Evolutionary conservation across 106 monocot genomes (phyloP).

Genomic region (Agapanthus africanus): DNA sequence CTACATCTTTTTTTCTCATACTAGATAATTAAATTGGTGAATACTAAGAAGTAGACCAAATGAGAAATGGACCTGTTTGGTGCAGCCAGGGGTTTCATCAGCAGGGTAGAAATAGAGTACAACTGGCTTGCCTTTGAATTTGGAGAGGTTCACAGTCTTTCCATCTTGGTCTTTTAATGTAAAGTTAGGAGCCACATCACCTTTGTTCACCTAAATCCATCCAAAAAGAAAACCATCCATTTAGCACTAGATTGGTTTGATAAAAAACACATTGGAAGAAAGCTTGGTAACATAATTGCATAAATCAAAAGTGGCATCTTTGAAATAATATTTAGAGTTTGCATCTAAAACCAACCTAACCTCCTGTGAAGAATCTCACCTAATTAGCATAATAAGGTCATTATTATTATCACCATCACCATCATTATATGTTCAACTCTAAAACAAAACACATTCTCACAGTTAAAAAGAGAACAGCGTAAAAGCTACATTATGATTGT

Average conservation of each 20-base stretch:
- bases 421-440: too few relatives aligned
- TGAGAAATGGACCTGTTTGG: constrained; percentile 55
- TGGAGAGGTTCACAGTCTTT: constrained; percentile 56
- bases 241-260: background rate
- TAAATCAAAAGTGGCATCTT: background rate
- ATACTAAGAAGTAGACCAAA: too few relatives aligned
- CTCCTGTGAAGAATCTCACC: background rate
- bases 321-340: background rate
- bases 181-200: constrained; percentile 50
- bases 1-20: too few relatives aligned
- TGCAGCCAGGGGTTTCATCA: constrained; percentile 92
- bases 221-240: constrained; percentile 1
- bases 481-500: too few relatives aligned
- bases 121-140: constrained; percentile 79
- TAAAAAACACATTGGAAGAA: background rate
- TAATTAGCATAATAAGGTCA: background rate
- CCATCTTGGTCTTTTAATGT: constrained; percentile 85
- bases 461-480: too few relatives aligned
- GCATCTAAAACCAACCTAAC: background rate
- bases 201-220: constrained; percentile 54
- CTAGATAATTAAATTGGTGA: too few relatives aligned
- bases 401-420: too few relatives aligned
- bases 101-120: constrained; percentile 99
- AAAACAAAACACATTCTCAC: too few relatives aligned
- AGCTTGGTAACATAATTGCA: too few relatives aligned